Evolutionary conservation across 192 early-diverging fungal species (phyloP).

Genomic region (Coemansia umbellata): DNA sequence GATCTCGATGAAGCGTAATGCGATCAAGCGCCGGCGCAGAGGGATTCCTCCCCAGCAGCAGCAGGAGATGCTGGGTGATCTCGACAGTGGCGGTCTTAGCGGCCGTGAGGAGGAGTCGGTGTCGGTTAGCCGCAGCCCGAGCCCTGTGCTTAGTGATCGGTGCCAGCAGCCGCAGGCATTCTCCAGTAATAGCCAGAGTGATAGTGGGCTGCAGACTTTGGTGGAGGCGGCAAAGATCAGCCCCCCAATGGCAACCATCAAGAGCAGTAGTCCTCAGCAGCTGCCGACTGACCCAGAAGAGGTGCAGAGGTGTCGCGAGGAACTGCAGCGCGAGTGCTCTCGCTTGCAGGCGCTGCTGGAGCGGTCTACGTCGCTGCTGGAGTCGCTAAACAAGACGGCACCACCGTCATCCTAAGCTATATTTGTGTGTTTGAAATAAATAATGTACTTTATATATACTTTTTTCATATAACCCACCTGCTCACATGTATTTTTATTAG

Average conservation of each 20-base stretch:
- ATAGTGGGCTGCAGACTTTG: conserved; percentile 13
- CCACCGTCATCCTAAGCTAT: no score
- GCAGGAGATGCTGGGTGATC: neutral
- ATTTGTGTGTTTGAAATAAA: no score
- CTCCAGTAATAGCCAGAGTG: neutral
- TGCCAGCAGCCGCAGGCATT: neutral
- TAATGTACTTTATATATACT: no score
- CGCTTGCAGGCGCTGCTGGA: conserved; percentile 34
- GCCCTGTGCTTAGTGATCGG: no score
- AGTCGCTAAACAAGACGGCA: conserved; percentile 23
- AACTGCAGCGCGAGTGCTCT: conserved; percentile 40
- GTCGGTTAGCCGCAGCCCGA: conserved; percentile 13
- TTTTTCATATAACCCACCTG: neutral
- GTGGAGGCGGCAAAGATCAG: conserved; percentile 17
- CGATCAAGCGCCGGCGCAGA: conserved; percentile 70
- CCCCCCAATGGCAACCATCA: conserved; percentile 26
- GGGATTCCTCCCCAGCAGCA: conserved; percentile 20
- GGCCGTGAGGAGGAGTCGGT: conserved; percentile 3
- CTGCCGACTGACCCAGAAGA: conserved; percentile 14
- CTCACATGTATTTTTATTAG: no score
- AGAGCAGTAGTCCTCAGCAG: neutral
- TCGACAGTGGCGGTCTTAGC: neutral
- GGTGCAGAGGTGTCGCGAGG: conserved; percentile 29
- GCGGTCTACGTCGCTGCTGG: conserved; percentile 31
- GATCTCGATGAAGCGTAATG: conserved; percentile 69